A percentile compares a stretch with the other conserved stretches of the same genome.
phyloP scores from a whole-genome alignment of 2,329 filamentous ascomycete genomes.

The Aspergillus bombycis region DNA sequence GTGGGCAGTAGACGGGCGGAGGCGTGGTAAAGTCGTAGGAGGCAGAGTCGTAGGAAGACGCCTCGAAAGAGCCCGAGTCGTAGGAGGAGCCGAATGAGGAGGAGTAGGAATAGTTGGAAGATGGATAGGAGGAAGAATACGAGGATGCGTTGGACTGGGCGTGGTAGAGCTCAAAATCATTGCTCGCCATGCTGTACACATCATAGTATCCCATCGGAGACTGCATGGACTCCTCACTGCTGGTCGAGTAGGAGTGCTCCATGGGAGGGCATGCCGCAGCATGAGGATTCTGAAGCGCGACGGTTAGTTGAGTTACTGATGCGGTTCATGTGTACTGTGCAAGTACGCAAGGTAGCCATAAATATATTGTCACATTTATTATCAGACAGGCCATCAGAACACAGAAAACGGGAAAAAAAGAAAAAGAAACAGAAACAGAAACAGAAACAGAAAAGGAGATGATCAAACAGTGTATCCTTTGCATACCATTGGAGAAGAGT shows the following conservation, averaged over 20 bases:
- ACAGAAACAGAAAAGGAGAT: not conserved
- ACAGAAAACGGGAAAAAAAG: not conserved
- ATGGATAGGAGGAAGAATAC: slow-evolving; percentile 8
- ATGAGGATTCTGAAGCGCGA: slow-evolving; percentile 15
- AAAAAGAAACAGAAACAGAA: not conserved
- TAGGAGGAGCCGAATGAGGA: slow-evolving; percentile 2
- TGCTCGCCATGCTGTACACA: slow-evolving; percentile 16
- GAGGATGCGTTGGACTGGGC: not conserved
- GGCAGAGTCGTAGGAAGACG: slow-evolving; percentile 6
- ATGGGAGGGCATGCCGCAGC: slow-evolving; percentile 24
- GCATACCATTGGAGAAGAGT: slow-evolving; percentile 3
- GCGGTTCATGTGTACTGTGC: not conserved
- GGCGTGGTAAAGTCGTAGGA: slow-evolving; percentile 18
- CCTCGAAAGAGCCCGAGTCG: slow-evolving; percentile 8
- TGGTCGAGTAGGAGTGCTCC: slow-evolving; percentile 26
- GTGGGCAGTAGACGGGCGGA: not conserved
- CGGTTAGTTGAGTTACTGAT: not conserved
- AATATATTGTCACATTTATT: not conserved
- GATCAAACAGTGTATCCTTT: not conserved
- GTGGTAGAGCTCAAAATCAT: slow-evolving; percentile 14
- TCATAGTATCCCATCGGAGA: slow-evolving; percentile 21
- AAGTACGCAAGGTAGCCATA: not conserved
- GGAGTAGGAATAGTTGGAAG: slow-evolving; percentile 7
- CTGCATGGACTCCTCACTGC: slow-evolving; percentile 24
- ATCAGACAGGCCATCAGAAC: not conserved